Evolutionary conservation across 768 basidiomycete species (phyloP), one percentile per base, ranked within the genome.

Genomic region (Phylloporus sp.): DNA sequence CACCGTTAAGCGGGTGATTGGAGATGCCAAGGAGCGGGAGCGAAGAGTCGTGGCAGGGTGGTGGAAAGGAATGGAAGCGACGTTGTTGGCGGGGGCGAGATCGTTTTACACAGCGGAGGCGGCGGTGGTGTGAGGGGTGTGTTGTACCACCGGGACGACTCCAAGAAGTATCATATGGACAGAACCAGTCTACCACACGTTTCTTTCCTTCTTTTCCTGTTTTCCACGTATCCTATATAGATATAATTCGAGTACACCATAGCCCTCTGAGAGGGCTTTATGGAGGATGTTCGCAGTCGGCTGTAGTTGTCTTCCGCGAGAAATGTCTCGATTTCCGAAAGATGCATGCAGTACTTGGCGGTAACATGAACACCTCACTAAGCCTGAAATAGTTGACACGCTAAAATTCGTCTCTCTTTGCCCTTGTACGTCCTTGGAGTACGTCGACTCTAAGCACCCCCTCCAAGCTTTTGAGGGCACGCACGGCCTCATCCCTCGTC

Each of bases 1-100:
- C 32, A 85, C 78, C 43, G 77, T 94, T 34, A 95, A 95, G 73
- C 77, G 71, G 34, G 79, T 97, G 40, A 70, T 80, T 45, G 74
- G 72, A 28, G 83, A 82, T 11, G 72, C 74, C 55, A 76, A 89
- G 62, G 76, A 72, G 55, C 68, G 69, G 46, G 80, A 84, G 22
- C 83, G 82, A 71, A 61, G 63, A 50, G 74, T 81, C 56, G 75
- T 90, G 40, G 74, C 80, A 67, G 71, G 58, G 46, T 71, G 66
- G 61, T 91, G 88, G 88, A 62, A 65, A 29, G 58, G 47, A 18
- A 59, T 59, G 42, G 66, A 74, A 61, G 50, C 51, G 49, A 54
- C 59, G 27, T 57, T 73, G 47, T 50, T 78, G 44, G 45, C 44
- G 24, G 49, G 50, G 1, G 71, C 70, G 32, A 66, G 52, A 47